These are phyloP conservation scores for Myochromella boudieri DNA, from an alignment of 768 basidiomycete species.

Conservation along the genomic window DNA sequence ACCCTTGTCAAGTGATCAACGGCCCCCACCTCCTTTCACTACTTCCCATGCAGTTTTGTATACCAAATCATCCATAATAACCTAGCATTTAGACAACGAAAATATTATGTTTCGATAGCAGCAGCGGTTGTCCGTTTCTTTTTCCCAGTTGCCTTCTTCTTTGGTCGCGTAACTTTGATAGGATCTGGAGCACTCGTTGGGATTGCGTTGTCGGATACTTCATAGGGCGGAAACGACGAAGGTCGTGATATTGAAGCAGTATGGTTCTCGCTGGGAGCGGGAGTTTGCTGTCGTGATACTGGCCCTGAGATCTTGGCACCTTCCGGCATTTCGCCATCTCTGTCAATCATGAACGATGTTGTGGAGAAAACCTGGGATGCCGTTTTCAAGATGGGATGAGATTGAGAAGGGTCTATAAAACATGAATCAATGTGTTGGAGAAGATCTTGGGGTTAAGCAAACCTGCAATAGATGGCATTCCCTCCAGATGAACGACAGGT, in stretches of 20 bases:
- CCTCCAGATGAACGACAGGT: constrained; percentile 84
- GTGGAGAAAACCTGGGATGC: constrained; percentile 38
- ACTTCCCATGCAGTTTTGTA: constrained; percentile 21
- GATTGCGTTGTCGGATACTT: constrained; percentile 44
- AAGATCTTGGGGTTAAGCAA: constrained; percentile 5
- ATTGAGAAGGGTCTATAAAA: constrained; percentile 28
- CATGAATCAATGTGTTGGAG: neutral
- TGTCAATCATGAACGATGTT: constrained; percentile 64
- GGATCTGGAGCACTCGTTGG: constrained; percentile 60
- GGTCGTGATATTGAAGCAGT: constrained; percentile 35
- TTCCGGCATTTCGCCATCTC: constrained; percentile 84
- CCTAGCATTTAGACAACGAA: constrained; percentile 18
- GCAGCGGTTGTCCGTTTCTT: constrained; percentile 57
- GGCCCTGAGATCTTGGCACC: constrained; percentile 35
- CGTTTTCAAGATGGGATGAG: constrained; percentile 45
- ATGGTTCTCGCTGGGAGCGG: constrained; percentile 17
- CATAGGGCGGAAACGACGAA: constrained; percentile 52
- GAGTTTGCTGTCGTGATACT: constrained; percentile 20
- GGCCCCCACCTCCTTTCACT: constrained; percentile 7
- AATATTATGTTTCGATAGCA: constrained; percentile 7
- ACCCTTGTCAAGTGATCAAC: too few species aligned
- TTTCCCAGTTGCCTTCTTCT: constrained; percentile 63
- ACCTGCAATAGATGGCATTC: constrained; percentile 54
- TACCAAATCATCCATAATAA: constrained; percentile 23
- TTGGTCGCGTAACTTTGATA: constrained; percentile 72